Evolutionary conservation across 805 yeast species (phyloP).

Genomic region (Naumovozyma dairenensis): DNA sequence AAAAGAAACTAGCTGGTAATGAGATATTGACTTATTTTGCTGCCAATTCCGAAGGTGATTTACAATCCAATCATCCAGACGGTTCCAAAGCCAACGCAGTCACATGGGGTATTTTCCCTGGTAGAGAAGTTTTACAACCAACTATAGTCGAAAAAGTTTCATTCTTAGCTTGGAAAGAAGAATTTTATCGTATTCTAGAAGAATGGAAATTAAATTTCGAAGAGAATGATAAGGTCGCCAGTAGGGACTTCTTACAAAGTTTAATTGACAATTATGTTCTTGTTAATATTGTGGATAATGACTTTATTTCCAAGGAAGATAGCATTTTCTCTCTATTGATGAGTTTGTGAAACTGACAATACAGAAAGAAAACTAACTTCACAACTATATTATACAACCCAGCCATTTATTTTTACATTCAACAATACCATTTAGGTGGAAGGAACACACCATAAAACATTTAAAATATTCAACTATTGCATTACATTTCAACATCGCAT

Average conservation of each 20-base stretch:
- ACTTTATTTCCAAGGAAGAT: slow-evolving; percentile 46
- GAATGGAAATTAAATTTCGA: slow-evolving; percentile 65
- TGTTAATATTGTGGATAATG: slow-evolving; percentile 86
- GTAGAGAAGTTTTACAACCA: slow-evolving; percentile 88
- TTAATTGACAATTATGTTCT: slow-evolving; percentile 51
- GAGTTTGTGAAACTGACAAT: slow-evolving; percentile 9
- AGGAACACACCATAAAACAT: too few relatives aligned
- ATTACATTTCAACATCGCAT: too few relatives aligned
- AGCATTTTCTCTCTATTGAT: slow-evolving; percentile 46
- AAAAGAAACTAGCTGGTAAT: slow-evolving; percentile 31
- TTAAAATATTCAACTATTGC: too few relatives aligned
- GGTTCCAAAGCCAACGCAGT: slow-evolving; percentile 81
- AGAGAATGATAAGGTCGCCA: slow-evolving; percentile 27
- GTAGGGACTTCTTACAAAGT: slow-evolving; percentile 16
- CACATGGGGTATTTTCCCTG: slow-evolving; percentile 98
- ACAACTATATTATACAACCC: too few relatives aligned
- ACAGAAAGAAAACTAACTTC: too few relatives aligned
- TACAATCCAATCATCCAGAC: slow-evolving; percentile 59
- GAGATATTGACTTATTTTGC: slow-evolving; percentile 68
- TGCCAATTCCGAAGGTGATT: slow-evolving; percentile 46
- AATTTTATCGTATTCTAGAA: slow-evolving; percentile 69
- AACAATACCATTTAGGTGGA: background rate
- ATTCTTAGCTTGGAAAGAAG: slow-evolving; percentile 95
- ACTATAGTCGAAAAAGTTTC: slow-evolving; percentile 89
- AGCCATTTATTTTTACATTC: slow-evolving; percentile 1